Evolutionary conservation across 1,284 basidiomycete genomes (phyloP).

Genomic region (Hypsizygus ulmarius): DNA sequence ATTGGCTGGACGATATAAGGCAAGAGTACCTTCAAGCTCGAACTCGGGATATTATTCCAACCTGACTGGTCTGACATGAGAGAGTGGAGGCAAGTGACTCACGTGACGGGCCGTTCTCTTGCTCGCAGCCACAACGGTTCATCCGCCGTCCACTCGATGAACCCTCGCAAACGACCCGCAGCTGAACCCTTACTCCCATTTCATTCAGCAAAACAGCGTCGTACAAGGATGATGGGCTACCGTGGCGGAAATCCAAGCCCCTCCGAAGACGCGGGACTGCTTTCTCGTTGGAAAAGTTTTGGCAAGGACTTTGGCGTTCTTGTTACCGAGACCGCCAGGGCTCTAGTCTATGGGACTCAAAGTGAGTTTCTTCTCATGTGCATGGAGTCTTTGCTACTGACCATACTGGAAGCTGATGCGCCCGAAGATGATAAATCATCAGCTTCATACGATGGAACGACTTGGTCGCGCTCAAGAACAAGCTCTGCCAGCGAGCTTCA

Average conservation of each 20-base stretch:
- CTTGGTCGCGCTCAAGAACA: constrained; percentile 1
- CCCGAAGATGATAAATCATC: neutral
- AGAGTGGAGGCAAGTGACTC: neutral
- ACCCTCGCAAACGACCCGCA: constrained; percentile 34
- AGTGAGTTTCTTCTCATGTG: constrained; percentile 16
- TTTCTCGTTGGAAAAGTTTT: constrained; percentile 30
- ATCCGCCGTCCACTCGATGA: constrained; percentile 24
- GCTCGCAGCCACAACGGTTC: neutral
- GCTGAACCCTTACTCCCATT: constrained; percentile 28
- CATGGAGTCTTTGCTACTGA: constrained; percentile 3
- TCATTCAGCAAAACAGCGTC: constrained; percentile 32
- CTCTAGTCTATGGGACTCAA: constrained; percentile 15
- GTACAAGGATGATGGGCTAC: constrained; percentile 24
- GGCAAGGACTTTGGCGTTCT: constrained; percentile 24
- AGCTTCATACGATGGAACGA: neutral
- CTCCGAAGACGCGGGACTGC: constrained; percentile 23
- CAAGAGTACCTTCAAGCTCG: constrained; percentile 66
- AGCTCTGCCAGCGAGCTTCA: neutral
- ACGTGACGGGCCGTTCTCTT: neutral
- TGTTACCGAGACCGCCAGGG: constrained; percentile 25
- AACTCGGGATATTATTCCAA: constrained; percentile 62
- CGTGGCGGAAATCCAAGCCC: constrained; percentile 24
- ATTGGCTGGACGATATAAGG: constrained; percentile 39
- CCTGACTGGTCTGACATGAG: constrained; percentile 32
- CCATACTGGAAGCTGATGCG: constrained; percentile 5